Evolutionary conservation across 2,329 filamentous ascomycete species (phyloP).

Genomic region (Phialemoniopsis sp.): DNA sequence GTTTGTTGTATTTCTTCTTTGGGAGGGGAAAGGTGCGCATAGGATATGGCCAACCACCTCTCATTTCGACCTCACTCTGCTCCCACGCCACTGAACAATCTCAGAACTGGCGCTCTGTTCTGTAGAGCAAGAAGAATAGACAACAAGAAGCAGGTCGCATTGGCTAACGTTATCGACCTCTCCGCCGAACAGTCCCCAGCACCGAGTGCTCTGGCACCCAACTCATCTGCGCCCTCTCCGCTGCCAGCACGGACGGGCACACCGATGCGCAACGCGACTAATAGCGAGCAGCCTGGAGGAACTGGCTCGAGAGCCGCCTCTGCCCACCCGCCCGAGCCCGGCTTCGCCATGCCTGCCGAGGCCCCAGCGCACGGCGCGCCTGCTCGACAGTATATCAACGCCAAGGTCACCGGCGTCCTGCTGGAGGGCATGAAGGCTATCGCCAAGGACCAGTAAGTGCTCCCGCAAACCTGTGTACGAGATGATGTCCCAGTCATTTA

Average conservation of each 20-base stretch:
- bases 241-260: conserved; percentile 43
- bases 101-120: too few relatives aligned
- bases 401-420: conserved; percentile 62
- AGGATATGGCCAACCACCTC: too few relatives aligned
- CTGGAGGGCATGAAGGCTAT: conserved; percentile 73
- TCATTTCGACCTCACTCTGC: too few relatives aligned
- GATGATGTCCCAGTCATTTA: too few relatives aligned
- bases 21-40: too few relatives aligned
- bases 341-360: conserved; percentile 53
- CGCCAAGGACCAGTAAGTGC: conserved; percentile 64
- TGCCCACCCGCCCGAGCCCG: conserved; percentile 46
- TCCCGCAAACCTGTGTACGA: too few relatives aligned
- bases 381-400: conserved; percentile 67
- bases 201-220: conserved; percentile 16
- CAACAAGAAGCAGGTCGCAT: too few relatives aligned
- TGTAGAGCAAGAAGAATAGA: too few relatives aligned
- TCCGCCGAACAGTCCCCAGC: conserved; percentile 32
- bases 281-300: conserved; percentile 19
- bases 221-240: conserved; percentile 28
- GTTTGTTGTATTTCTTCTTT: too few relatives aligned
- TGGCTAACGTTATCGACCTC: background rate
- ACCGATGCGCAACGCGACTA: conserved; percentile 29
- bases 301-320: conserved; percentile 50
- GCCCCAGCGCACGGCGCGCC: conserved; percentile 63
- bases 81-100: too few relatives aligned